Conservation (phyloP, 768 basidiomycete species). For the Cubamyces sp. region DNA sequence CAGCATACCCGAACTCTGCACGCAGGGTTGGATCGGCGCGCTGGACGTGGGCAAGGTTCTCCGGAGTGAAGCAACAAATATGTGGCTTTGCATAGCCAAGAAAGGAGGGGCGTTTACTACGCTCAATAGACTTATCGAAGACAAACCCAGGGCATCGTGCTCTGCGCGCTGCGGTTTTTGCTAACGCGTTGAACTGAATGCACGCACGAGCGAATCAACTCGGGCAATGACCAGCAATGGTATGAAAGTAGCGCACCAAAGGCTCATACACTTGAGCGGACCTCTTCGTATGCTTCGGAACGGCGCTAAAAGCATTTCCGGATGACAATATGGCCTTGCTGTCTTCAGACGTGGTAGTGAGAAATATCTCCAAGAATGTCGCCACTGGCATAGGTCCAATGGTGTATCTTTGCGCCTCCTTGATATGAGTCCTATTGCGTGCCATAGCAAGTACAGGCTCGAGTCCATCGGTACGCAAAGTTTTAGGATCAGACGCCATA, state of each 20-base stretch:
- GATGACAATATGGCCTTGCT: neutral
- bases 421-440: neutral
- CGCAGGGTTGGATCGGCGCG: neutral
- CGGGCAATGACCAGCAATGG: neutral
- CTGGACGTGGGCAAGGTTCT: neutral
- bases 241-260: neutral
- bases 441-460: neutral
- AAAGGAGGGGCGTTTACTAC: neutral
- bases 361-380: neutral
- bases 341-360: neutral
- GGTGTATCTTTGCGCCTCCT: neutral
- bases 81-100: constrained; percentile 13
- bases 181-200: constrained; percentile 27
- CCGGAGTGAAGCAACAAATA: neutral
- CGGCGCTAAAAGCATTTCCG: constrained; percentile 3
- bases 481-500: neutral
- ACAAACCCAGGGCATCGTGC: constrained; percentile 13
- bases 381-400: constrained; percentile 20
- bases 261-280: neutral
- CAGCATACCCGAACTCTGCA: constrained; percentile 7
- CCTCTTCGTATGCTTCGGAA: neutral
- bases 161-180: neutral
- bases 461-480: neutral
- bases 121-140: neutral
- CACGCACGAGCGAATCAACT: neutral